Base-by-base conservation (phyloP, 1,139 yeast species). In the Suhomyces taliae region DNA sequence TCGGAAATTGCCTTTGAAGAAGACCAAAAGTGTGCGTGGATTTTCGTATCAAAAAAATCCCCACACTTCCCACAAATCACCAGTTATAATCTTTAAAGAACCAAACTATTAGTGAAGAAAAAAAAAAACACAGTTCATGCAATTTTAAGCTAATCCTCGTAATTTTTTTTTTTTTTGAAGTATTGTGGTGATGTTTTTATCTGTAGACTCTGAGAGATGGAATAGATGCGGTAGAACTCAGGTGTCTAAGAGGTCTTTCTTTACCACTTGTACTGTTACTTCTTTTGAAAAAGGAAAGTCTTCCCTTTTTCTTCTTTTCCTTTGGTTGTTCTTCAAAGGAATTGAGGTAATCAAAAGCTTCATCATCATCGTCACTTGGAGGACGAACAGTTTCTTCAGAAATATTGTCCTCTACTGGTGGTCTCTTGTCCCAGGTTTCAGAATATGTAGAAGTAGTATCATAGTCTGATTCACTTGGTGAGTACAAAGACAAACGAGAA, bases 311-410 rank as follows among this genome's bases (percentile, higher is more conserved):
- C 42, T 47, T 47, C 29, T 44, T 39, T 38, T 31, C 15, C 27
- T 46, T 44, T 33, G 39, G 7, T n/a, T 31, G 39, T 12, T 46
- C 47, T n/a, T 44, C 53, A 38, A 58, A 58, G 6, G 60, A 39
- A 43, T 57, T 54, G 39, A 59, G 44, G 34, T 52, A 46, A 24
- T 46, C 52, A 40, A 43, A 57, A 3, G 53, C 46, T 27, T 54
- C 57, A 40, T 57, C 61, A 5, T 52, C 58, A 2, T 47, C 53
- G 10, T 53, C 56, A 11, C 44, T 52, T n/a, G 47, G 48, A 29
- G 41, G 37, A 12, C 40, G 42, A 15, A 45, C 35, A 4, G 52
- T 46, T 9, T 45, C 43, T 29, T 48, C 45, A 5, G 52, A 47
- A 8, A 34, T 36, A 26, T 36, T 38, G 27, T 49, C 52, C n/a